These are phyloP conservation scores for Anastatica hierochuntica DNA, from an alignment of 345 rosid species.

Conservation along the genomic window DNA sequence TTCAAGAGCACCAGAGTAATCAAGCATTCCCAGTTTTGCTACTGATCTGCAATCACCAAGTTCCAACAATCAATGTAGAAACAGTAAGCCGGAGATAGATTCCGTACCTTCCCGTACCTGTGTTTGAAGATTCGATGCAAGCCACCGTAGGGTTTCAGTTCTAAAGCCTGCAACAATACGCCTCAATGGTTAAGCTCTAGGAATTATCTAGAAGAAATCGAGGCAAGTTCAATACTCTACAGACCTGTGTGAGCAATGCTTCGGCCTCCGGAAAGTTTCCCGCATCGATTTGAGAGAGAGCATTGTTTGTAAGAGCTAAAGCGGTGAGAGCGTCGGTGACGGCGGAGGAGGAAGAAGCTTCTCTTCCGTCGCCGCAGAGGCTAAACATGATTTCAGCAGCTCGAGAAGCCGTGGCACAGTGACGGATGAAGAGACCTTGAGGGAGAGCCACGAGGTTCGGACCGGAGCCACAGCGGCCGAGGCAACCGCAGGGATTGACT, in stretches of 20 bases:
- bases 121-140: constrained; percentile 51
- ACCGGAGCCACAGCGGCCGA: constrained; percentile 84
- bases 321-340: constrained; percentile 36
- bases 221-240: not conserved
- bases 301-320: constrained; percentile 57
- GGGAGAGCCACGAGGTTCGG: constrained; percentile 76
- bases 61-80: not conserved
- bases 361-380: constrained; percentile 21
- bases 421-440: constrained; percentile 44
- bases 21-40: constrained; percentile 53
- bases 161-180: constrained; percentile 47
- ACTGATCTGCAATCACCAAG: constrained; percentile 35
- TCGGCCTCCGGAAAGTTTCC: constrained; percentile 46
- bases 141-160: constrained; percentile 61
- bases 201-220: not conserved
- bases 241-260: constrained; percentile 53
- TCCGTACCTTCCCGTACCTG: constrained; percentile 34
- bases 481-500: constrained; percentile 59
- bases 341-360: constrained; percentile 26
- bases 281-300: constrained; percentile 38
- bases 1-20: constrained; percentile 60
- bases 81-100: not conserved
- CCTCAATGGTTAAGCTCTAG: constrained; percentile 11
- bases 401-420: constrained; percentile 60
- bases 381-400: constrained; percentile 46